phyloP scores from a whole-genome alignment of 805 yeast genomes.

The Wickerhamiella brachini region DNA sequence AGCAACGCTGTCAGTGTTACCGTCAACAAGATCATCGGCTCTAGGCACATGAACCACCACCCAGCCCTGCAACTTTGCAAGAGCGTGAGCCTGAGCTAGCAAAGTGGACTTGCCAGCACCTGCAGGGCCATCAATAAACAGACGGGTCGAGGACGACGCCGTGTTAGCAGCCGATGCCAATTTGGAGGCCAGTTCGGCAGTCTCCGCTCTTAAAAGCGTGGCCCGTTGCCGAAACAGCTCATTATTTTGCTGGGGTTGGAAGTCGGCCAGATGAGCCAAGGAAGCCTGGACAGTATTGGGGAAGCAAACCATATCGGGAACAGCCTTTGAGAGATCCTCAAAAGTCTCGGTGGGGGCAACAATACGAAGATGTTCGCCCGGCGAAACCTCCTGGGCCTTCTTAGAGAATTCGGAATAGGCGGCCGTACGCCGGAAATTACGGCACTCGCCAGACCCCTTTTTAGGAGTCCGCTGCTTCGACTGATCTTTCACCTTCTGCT shows the following conservation, averaged over 20 bases:
- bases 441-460: slow-evolving; percentile 15
- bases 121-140: slow-evolving; percentile 18
- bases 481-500: slow-evolving; percentile 7
- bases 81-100: slow-evolving; percentile 53
- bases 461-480: slow-evolving; percentile 10
- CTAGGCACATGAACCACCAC: slow-evolving; percentile 52
- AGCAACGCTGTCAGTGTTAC: slow-evolving; percentile 43
- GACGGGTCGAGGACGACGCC: background rate
- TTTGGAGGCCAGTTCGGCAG: background rate
- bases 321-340: background rate
- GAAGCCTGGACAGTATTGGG: slow-evolving; percentile 13
- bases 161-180: background rate
- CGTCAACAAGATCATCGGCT: slow-evolving; percentile 51
- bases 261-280: slow-evolving; percentile 13
- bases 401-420: slow-evolving; percentile 12
- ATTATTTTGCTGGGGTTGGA: slow-evolving; percentile 14
- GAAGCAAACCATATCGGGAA: slow-evolving; percentile 10
- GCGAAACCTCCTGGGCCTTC: slow-evolving; percentile 11
- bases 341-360: slow-evolving; percentile 2
- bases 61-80: slow-evolving; percentile 30
- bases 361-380: slow-evolving; percentile 3
- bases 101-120: slow-evolving; percentile 74
- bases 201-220: slow-evolving; percentile 10
- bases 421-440: slow-evolving; percentile 15
- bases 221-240: slow-evolving; percentile 13